A percentile compares a stretch with the other conserved stretches of the same genome.
These are phyloP conservation scores for Phaeotremella fagi DNA, from an alignment of 768 basidiomycete species.

Conservation along the genomic window DNA sequence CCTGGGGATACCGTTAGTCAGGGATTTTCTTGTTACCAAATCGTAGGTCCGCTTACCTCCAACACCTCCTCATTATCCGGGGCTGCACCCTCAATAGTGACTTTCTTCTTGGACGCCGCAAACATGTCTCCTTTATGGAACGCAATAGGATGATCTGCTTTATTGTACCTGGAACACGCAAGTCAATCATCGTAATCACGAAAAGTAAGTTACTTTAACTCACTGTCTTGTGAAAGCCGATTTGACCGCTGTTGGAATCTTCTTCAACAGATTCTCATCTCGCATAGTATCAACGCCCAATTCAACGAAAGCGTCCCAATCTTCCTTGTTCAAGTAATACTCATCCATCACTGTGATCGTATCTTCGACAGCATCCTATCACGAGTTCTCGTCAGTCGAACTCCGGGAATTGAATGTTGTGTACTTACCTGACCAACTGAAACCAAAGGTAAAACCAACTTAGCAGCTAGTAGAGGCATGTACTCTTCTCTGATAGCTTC, in stretches of 20 bases:
- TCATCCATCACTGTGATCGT: slow-evolving; percentile 88
- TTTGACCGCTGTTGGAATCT: slow-evolving; percentile 76
- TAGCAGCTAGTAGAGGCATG: slow-evolving; percentile 77
- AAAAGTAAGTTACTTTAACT: slow-evolving; percentile 32
- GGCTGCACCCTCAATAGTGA: slow-evolving; percentile 60
- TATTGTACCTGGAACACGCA: slow-evolving; percentile 67
- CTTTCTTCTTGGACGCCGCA: slow-evolving; percentile 79
- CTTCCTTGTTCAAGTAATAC: slow-evolving; percentile 86
- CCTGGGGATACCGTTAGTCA: slow-evolving; percentile 16
- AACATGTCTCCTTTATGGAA: slow-evolving; percentile 74
- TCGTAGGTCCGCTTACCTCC: slow-evolving; percentile 70
- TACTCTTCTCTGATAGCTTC: slow-evolving; percentile 86
- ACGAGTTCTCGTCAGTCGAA: slow-evolving; percentile 1
- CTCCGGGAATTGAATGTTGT: background rate
- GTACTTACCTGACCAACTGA: slow-evolving; percentile 66
- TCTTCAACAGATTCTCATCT: slow-evolving; percentile 72
- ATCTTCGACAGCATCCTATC: slow-evolving; percentile 68
- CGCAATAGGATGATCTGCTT: slow-evolving; percentile 82
- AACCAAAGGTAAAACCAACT: slow-evolving; percentile 72
- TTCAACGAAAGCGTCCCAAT: slow-evolving; percentile 95
- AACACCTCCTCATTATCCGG: slow-evolving; percentile 92
- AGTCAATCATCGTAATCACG: background rate
- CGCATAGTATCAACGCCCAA: slow-evolving; percentile 77
- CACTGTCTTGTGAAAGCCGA: slow-evolving; percentile 78
- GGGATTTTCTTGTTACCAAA: too few species aligned